phyloP scores from a whole-genome alignment of 257 asterid species.

The Linaria vulgaris region DNA sequence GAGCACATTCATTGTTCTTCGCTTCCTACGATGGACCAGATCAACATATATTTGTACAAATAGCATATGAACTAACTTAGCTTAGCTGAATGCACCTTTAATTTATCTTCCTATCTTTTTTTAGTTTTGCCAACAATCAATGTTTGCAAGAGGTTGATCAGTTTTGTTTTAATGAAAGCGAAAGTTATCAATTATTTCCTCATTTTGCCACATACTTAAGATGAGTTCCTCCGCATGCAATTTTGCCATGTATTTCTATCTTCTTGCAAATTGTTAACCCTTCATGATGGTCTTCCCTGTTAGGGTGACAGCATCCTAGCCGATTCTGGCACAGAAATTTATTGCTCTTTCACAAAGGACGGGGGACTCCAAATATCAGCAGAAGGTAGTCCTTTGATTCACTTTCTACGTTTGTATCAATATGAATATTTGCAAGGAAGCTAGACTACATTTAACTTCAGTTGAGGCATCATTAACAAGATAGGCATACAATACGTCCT shows the following conservation, averaged over 20 bases:
- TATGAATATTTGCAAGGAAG: too few relatives aligned
- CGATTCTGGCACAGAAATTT: constrained; percentile 95
- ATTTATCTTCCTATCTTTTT: background rate
- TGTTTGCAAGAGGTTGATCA: background rate
- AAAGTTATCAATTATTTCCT: background rate
- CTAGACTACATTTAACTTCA: too few relatives aligned
- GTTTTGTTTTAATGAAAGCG: background rate
- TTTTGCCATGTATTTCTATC: constrained; percentile 9
- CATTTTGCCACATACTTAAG: constrained; percentile 4
- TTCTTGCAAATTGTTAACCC: constrained; percentile 9
- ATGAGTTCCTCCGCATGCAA: constrained; percentile 2
- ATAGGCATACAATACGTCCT: too few relatives aligned
- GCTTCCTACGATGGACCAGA: background rate
- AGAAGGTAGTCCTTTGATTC: too few relatives aligned
- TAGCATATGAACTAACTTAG: too few relatives aligned
- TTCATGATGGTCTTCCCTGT: constrained; percentile 22
- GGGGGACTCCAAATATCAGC: too few relatives aligned
- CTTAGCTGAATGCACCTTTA: too few relatives aligned
- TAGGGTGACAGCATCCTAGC: constrained; percentile 98
- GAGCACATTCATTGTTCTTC: background rate
- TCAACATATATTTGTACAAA: background rate
- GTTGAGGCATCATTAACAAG: too few relatives aligned
- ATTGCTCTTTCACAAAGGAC: constrained; percentile 99
- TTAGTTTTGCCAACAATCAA: background rate
- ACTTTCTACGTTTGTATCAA: too few relatives aligned